Evolutionary conservation across 768 basidiomycete species (phyloP).

Genomic region (Termitomyces sp.): DNA sequence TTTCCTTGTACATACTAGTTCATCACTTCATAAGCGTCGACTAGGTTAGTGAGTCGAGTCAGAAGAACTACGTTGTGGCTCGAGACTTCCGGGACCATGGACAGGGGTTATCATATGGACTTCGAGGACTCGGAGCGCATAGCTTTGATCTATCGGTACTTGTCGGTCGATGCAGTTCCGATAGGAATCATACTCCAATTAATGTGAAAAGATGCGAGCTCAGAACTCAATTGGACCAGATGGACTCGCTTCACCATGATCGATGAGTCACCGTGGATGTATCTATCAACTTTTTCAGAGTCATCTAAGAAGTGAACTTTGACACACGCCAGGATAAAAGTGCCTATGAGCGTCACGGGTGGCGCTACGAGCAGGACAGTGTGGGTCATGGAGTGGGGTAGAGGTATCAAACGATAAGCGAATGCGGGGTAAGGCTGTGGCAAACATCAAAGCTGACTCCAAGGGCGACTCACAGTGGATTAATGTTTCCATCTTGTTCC

Average conservation of each 20-base stretch:
- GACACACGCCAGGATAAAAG: too few species aligned
- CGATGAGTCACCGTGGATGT: background rate
- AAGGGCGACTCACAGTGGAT: background rate
- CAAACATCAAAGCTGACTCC: background rate
- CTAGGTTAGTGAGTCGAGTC: background rate
- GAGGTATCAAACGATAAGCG: background rate
- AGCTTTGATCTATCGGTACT: background rate
- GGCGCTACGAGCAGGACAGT: background rate
- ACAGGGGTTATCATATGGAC: background rate
- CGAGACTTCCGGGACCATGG: background rate
- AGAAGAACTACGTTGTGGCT: background rate
- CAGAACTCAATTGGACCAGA: too few species aligned
- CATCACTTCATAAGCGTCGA: too few species aligned
- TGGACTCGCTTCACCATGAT: background rate
- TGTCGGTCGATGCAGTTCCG: too few species aligned
- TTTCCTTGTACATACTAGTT: background rate
- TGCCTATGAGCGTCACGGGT: background rate
- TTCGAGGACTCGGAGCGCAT: background rate
- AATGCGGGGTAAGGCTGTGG: slow-evolving; percentile 7
- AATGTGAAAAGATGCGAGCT: background rate
- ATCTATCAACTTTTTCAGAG: background rate
- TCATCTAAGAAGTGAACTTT: background rate
- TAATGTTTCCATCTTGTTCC: background rate
- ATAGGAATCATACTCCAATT: background rate
- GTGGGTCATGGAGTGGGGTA: slow-evolving; percentile 3